Percentiles rank a stretch among this genome's conserved stretches.
Evolutionary conservation across 495 filamentous ascomycete genomes (phyloP).

Genomic region (Filosporella fistucella): DNA sequence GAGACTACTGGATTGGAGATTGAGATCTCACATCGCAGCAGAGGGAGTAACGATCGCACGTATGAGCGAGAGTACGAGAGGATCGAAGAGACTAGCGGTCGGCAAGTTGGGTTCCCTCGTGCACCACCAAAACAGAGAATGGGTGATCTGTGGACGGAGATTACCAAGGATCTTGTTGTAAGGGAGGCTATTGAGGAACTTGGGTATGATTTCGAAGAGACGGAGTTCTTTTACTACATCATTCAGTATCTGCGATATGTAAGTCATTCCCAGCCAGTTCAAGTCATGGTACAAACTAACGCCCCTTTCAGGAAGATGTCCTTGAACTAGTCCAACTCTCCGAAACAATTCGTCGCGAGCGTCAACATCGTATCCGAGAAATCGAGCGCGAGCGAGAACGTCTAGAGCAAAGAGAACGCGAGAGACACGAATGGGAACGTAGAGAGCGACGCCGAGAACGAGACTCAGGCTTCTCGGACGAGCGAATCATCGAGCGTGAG

Average conservation of each 20-base stretch:
- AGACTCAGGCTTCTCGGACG: slow-evolving; percentile 39
- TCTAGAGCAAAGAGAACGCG: slow-evolving; percentile 28
- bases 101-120: slow-evolving; percentile 32
- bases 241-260: slow-evolving; percentile 88
- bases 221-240: slow-evolving; percentile 83
- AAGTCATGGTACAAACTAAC: slow-evolving; percentile 22
- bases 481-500: slow-evolving; percentile 55
- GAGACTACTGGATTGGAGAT: slow-evolving; percentile 19
- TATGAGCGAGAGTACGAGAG: slow-evolving; percentile 31
- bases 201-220: slow-evolving; percentile 92
- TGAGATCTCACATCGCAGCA: slow-evolving; percentile 15
- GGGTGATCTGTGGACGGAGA: slow-evolving; percentile 90
- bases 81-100: slow-evolving; percentile 39
- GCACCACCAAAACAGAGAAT: slow-evolving; percentile 32
- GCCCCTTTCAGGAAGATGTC: slow-evolving; percentile 72
- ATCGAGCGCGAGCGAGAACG: slow-evolving; percentile 74
- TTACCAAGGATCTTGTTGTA: slow-evolving; percentile 88
- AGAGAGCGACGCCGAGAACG: slow-evolving; percentile 15
- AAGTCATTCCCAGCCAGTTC: slow-evolving; percentile 37
- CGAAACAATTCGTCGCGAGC: slow-evolving; percentile 72
- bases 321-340: slow-evolving; percentile 75
- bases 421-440: slow-evolving; percentile 23
- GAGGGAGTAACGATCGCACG: neutral
- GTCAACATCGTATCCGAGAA: slow-evolving; percentile 72
- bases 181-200: slow-evolving; percentile 80